These are phyloP conservation scores for Phytophthora cactorum DNA, from an alignment of 352 stramenopile species.

Conservation along the genomic window DNA sequence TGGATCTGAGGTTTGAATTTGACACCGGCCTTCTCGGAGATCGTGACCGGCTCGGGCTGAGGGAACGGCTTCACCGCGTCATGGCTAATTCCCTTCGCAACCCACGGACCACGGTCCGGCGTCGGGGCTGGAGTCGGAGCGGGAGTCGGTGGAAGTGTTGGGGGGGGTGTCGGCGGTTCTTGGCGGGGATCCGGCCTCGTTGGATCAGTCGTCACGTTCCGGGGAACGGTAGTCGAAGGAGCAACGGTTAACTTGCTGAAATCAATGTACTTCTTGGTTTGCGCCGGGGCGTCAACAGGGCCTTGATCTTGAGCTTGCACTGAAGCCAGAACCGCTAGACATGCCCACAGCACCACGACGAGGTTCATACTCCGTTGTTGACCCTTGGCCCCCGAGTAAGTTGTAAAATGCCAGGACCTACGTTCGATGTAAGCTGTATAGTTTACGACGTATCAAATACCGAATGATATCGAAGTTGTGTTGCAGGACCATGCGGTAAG, in stretches of 20 bases:
- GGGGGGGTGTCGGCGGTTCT: not conserved
- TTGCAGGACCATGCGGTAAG: no score
- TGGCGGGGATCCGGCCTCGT: not conserved
- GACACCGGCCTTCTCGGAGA: conserved; percentile 7
- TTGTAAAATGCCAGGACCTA: no score
- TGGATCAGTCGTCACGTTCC: not conserved
- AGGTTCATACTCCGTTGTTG: no score
- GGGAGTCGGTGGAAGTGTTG: not conserved
- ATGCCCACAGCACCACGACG: no score
- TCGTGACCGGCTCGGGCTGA: conserved; percentile 7
- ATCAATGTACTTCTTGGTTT: conserved; percentile 5
- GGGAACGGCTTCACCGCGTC: conserved; percentile 3
- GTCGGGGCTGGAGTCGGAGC: conserved; percentile 2
- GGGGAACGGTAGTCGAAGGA: not conserved
- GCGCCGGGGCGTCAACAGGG: not conserved
- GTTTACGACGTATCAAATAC: no score
- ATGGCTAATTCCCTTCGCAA: not conserved
- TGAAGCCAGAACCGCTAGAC: no score
- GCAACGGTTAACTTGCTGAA: conserved; percentile 1
- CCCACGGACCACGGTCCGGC: conserved; percentile 9
- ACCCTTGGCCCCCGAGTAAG: no score
- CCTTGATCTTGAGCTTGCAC: not conserved
- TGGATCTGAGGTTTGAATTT: conserved; percentile 13
- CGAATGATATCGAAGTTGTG: no score
- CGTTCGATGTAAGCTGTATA: no score